Conservation (phyloP, 1,139 yeast genomes). For the Blastobotrys malaysiensis region DNA sequence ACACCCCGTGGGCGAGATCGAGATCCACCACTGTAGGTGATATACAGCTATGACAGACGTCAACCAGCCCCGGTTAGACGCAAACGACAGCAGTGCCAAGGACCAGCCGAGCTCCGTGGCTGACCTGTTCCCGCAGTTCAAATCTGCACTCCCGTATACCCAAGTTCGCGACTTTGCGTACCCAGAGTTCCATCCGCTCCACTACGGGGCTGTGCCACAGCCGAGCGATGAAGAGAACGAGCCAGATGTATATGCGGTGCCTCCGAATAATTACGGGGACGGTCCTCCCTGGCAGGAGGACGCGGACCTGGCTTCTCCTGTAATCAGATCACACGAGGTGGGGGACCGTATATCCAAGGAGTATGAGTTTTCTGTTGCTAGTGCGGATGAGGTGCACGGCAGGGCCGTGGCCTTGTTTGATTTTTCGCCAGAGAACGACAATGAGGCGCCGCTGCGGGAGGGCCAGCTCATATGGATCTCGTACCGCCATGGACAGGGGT, state of each 20-base stretch:
- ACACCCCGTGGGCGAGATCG: background rate
- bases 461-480: conserved; percentile 84
- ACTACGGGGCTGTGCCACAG: conserved; percentile 43
- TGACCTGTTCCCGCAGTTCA: conserved; percentile 24
- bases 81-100: background rate
- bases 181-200: conserved; percentile 56
- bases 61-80: background rate
- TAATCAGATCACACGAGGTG: conserved; percentile 23
- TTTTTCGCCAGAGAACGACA: conserved; percentile 88
- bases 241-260: conserved; percentile 24
- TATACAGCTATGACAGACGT: background rate
- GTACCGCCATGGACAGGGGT: conserved; percentile 95
- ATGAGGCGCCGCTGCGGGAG: conserved; percentile 71
- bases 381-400: conserved; percentile 44
- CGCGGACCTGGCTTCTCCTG: conserved; percentile 27
- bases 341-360: conserved; percentile 31
- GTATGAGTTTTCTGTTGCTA: conserved; percentile 30
- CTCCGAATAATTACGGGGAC: conserved; percentile 23
- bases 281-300: conserved; percentile 35
- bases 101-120: conserved; percentile 1
- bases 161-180: conserved; percentile 78
- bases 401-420: conserved; percentile 84
- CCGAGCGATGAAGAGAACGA: conserved; percentile 11
- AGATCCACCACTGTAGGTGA: background rate
- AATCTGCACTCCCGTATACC: conserved; percentile 34